Percentiles rank a stretch among this genome's conserved stretches.
Evolutionary conservation across 108 stramenopile species (phyloP).

Genomic region (Stephanodiscus minutulus): DNA sequence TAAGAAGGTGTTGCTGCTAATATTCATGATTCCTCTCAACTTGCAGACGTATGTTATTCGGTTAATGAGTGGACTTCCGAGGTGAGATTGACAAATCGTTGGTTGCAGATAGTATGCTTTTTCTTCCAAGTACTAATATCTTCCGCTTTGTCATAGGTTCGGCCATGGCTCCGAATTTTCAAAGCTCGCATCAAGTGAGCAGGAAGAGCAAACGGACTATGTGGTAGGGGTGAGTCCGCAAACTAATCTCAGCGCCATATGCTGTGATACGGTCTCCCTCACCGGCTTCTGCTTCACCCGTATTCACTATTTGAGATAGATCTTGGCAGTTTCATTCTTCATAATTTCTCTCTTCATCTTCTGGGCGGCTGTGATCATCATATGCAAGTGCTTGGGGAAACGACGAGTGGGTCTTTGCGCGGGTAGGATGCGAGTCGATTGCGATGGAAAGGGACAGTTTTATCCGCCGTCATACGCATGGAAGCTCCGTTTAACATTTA

Average conservation of each 20-base stretch:
- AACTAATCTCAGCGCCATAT: neutral
- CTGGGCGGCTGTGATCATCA: conserved; percentile 25
- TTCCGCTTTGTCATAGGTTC: conserved; percentile 20
- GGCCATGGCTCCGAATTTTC: conserved; percentile 36
- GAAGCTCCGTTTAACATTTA: conserved; percentile 38
- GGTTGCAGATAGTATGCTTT: no score
- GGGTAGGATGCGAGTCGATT: conserved; percentile 32
- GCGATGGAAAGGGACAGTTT: conserved; percentile 34
- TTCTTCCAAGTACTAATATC: no score
- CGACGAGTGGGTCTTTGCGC: conserved; percentile 22
- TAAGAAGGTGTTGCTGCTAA: no score
- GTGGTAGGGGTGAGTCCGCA: conserved; percentile 32
- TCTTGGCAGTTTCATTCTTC: conserved; percentile 37
- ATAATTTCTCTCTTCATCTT: conserved; percentile 36
- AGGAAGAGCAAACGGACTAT: conserved; percentile 42
- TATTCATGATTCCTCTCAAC: no score
- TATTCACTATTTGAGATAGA: neutral
- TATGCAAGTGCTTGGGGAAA: conserved; percentile 32
- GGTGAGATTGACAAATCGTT: no score
- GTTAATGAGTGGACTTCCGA: no score
- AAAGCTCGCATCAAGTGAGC: conserved; percentile 19
- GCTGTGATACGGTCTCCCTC: neutral
- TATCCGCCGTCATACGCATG: conserved; percentile 25
- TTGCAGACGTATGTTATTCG: no score
- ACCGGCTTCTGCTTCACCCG: neutral